Conservation (phyloP, 768 basidiomycete species). For the Glaciozyma antarctica region DNA sequence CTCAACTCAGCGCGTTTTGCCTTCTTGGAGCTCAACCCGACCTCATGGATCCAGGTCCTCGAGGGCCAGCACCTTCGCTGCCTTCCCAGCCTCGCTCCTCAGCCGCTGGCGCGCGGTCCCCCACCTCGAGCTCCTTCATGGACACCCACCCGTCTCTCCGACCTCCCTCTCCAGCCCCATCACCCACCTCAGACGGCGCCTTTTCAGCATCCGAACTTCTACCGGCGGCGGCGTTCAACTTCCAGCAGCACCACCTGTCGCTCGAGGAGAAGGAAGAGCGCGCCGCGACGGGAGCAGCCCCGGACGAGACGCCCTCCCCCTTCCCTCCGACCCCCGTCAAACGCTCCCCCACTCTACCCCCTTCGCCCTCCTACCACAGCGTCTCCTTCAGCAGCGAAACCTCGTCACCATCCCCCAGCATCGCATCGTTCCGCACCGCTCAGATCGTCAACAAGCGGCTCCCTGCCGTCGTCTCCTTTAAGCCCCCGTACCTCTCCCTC, state of each 20-base stretch:
- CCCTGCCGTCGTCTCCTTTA: background rate
- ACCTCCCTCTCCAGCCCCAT: no score
- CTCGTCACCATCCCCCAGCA: constrained; percentile 14
- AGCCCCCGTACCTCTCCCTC: background rate
- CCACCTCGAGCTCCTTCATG: no score
- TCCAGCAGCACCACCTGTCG: no score
- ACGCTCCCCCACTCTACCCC: background rate
- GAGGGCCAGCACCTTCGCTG: background rate
- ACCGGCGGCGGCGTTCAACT: no score
- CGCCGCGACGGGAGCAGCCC: background rate
- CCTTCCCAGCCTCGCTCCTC: background rate
- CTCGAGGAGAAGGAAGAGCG: background rate
- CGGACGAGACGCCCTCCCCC: background rate
- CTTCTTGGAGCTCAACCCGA: no score
- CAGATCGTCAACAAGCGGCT: background rate
- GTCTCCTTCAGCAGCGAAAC: background rate
- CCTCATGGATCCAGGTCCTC: no score
- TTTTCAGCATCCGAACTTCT: no score
- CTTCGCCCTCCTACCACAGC: constrained; percentile 3
- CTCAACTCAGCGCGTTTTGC: no score
- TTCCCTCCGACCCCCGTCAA: background rate
- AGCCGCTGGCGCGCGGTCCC: no score
- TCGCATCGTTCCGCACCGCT: constrained; percentile 21
- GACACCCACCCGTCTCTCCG: no score
- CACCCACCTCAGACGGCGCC: no score